These are phyloP conservation scores for Epichloe uncinata DNA, from an alignment of 2,329 filamentous ascomycete genomes.

Conservation along the genomic window DNA sequence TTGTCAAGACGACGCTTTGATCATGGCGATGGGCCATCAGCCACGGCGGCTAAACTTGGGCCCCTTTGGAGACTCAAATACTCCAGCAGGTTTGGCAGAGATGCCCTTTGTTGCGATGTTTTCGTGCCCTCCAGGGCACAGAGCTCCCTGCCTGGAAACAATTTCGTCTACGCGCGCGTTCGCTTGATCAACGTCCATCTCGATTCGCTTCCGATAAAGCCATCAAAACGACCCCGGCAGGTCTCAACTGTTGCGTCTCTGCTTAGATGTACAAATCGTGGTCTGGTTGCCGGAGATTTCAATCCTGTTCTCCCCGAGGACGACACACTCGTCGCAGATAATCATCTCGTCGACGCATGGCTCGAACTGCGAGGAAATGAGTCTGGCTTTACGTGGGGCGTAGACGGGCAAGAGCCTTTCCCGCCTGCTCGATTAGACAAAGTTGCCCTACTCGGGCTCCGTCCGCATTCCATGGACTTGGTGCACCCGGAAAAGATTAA, in stretches of 20 bases:
- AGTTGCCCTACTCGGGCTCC: no score
- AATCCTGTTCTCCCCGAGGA: conserved; percentile 25
- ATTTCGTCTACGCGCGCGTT: conserved; percentile 5
- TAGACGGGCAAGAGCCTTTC: conserved; percentile 19
- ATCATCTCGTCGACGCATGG: conserved; percentile 10
- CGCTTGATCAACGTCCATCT: conserved; percentile 27
- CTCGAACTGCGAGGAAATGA: conserved; percentile 13
- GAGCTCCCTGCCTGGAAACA: no score
- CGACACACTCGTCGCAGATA: conserved; percentile 15
- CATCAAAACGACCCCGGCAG: conserved; percentile 18
- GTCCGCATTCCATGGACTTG: no score
- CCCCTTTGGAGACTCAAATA: no score
- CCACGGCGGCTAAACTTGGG: no score
- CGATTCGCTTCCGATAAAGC: conserved; percentile 18
- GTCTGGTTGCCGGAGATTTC: conserved; percentile 27
- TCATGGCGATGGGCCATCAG: no score
- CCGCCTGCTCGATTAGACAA: conserved; percentile 19
- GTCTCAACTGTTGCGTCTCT: conserved; percentile 14
- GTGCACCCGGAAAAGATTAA: no score
- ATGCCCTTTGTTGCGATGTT: no score
- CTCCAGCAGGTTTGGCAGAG: no score
- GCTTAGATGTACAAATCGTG: conserved; percentile 14
- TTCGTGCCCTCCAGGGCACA: no score
- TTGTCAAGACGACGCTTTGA: no score
- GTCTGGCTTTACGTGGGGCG: conserved; percentile 24